Evolutionary conservation across 1,139 yeast species (phyloP).

Genomic region (Lodderomyces jiufengensis): DNA sequence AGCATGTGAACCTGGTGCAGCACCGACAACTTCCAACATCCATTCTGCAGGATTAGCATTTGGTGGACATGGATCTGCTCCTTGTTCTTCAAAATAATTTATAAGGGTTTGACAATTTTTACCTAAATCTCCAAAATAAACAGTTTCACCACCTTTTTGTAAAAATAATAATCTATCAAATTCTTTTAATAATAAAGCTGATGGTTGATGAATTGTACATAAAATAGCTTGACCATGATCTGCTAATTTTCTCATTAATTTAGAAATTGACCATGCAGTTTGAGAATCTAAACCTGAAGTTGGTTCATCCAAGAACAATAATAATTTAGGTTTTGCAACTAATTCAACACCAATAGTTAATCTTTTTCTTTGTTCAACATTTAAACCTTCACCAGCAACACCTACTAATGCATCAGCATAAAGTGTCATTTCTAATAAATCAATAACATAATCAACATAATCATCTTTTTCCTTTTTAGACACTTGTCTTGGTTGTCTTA

Average conservation of each 20-base stretch:
- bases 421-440: conserved; percentile 30
- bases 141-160: conserved; percentile 54
- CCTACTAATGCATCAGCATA: conserved; percentile 41
- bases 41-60: conserved; percentile 56
- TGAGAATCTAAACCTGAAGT: conserved; percentile 43
- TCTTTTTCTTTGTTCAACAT: conserved; percentile 38
- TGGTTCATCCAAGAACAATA: conserved; percentile 37
- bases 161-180: conserved; percentile 36
- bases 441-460: conserved; percentile 35
- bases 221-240: conserved; percentile 42
- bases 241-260: conserved; percentile 39
- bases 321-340: conserved; percentile 37
- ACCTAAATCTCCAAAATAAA: conserved; percentile 67
- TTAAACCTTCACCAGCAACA: conserved; percentile 40
- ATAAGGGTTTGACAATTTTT: conserved; percentile 46
- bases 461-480: conserved; percentile 30
- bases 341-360: conserved; percentile 40
- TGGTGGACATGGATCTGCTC: conserved; percentile 40
- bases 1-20: conserved; percentile 35
- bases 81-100: conserved; percentile 55
- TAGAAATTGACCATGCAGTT: conserved; percentile 44
- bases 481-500: conserved; percentile 33
- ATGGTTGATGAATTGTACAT: conserved; percentile 44
- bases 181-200: conserved; percentile 35
- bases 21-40: conserved; percentile 52